These are phyloP conservation scores for Cystobasidium onofrii DNA, from an alignment of 768 basidiomycete genomes.

Conservation along the genomic window DNA sequence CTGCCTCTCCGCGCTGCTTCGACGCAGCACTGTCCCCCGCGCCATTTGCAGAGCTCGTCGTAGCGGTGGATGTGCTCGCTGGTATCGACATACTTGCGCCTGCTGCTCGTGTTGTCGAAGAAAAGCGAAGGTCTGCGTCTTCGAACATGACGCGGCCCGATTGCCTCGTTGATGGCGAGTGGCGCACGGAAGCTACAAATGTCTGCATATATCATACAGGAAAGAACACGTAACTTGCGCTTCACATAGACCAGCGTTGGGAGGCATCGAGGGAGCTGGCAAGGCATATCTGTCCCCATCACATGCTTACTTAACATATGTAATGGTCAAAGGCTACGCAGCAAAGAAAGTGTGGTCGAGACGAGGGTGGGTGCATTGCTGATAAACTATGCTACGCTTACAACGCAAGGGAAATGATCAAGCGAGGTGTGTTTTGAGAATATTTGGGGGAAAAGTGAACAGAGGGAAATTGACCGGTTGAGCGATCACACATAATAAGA, in stretches of 20 bases:
- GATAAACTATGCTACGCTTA: background rate
- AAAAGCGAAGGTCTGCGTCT: background rate
- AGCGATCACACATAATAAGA: background rate
- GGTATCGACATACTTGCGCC: constrained; percentile 8
- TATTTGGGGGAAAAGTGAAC: background rate
- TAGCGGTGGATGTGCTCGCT: constrained; percentile 6
- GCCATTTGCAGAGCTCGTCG: background rate
- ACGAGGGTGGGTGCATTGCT: background rate
- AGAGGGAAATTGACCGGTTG: background rate
- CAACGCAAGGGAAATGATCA: background rate
- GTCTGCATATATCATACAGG: too few relatives aligned
- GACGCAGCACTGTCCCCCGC: background rate
- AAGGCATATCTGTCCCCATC: too few relatives aligned
- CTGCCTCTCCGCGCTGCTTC: constrained; percentile 19
- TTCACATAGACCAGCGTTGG: too few relatives aligned
- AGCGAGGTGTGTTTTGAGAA: too few relatives aligned
- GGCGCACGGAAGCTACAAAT: background rate
- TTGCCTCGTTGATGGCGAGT: background rate
- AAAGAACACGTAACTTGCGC: too few relatives aligned
- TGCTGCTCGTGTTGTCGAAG: background rate
- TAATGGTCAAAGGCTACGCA: too few relatives aligned
- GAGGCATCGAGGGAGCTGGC: too few relatives aligned
- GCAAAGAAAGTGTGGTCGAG: too few relatives aligned
- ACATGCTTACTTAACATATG: too few relatives aligned
- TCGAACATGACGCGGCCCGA: constrained; percentile 23